Base-by-base conservation (phyloP, 2,329 filamentous ascomycete species). In the Nigrograna mackinnonii region DNA sequence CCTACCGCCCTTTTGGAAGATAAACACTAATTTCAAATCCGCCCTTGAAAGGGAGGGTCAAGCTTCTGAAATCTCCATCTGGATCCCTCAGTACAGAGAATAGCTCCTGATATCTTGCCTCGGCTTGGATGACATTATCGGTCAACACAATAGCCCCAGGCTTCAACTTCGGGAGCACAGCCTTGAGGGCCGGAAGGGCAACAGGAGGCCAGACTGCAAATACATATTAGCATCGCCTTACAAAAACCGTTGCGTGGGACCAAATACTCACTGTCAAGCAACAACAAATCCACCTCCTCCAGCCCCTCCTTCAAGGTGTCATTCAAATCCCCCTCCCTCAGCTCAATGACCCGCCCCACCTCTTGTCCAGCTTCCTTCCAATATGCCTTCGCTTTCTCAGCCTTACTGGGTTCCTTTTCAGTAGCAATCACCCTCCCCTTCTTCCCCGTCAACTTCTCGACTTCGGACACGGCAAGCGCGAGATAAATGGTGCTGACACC, bases 401-500 rank as follows among this genome's bases (percentile, higher is more conserved):
- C 79, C 61, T 85, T 85, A 5, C 52, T 58, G 0, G 66, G 57
- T 56, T 85, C 82, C 19, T 82, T 76, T 61, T 85, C 82, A 0
- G 82, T 85, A 0, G 75, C 82, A 54, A 85, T 78, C 0, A 85
- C 80, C 28, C 52, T 71, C 0, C 72, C 77, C 2, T 24, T 13
- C 39, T 60, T 39, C 11, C 61, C 66, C n/a, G 46, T 51, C 2
- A 39, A 45, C 0, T 48, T 53, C 0, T 66, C 68, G 43, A 79
- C 83, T 41, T 78, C 70, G 0, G 70, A 71, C 0, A 79, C 78
- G 0, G 80, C 82, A 2, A 84, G 67, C 0, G 81, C 79, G 2
- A 85, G 72, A 45, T 84, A 85, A 33, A 85, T 81, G 0, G 82
- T 84, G 42, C 77, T 81, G 1, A 85, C 74, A 2, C 82, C 82